Conservation (phyloP, 2,329 filamentous ascomycete genomes). For the Helminthosporium solani region DNA sequence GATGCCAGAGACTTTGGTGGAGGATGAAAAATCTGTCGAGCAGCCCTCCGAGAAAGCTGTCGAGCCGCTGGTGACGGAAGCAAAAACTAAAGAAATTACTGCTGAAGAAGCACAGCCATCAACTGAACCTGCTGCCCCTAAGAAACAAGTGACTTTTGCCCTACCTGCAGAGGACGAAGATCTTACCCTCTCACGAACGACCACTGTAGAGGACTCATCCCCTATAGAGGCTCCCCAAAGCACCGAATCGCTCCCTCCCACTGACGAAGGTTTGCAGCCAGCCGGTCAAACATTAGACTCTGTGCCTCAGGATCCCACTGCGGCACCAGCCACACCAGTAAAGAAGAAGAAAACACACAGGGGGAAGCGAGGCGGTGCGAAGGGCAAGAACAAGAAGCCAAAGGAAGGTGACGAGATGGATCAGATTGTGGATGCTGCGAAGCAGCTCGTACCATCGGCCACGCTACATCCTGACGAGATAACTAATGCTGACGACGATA, state of each 20-base stretch:
- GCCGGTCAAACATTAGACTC: conserved; percentile 15
- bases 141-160: conserved; percentile 37
- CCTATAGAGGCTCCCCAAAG: conserved; percentile 17
- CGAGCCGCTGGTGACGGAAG: conserved; percentile 4
- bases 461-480: conserved; percentile 43
- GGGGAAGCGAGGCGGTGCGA: conserved; percentile 50
- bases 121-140: conserved; percentile 7
- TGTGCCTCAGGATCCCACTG: conserved; percentile 22
- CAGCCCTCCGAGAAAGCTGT: neutral
- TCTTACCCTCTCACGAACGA: conserved; percentile 36
- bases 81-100: neutral
- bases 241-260: conserved; percentile 7
- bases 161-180: conserved; percentile 35
- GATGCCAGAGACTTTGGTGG: neutral
- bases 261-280: conserved; percentile 9
- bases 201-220: conserved; percentile 32
- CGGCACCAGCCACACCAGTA: conserved; percentile 27
- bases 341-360: conserved; percentile 54
- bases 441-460: conserved; percentile 36
- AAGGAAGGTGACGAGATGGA: conserved; percentile 41
- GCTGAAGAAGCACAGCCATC: conserved; percentile 1
- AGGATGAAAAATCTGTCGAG: conserved; percentile 3
- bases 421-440: conserved; percentile 44
- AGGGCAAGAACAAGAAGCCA: conserved; percentile 46
- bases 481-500: conserved; percentile 45